A percentile compares a stretch with the other conserved stretches of the same genome.
Evolutionary conservation across 495 filamentous ascomycete species (phyloP).

Genomic region (Penicillium soppii): DNA sequence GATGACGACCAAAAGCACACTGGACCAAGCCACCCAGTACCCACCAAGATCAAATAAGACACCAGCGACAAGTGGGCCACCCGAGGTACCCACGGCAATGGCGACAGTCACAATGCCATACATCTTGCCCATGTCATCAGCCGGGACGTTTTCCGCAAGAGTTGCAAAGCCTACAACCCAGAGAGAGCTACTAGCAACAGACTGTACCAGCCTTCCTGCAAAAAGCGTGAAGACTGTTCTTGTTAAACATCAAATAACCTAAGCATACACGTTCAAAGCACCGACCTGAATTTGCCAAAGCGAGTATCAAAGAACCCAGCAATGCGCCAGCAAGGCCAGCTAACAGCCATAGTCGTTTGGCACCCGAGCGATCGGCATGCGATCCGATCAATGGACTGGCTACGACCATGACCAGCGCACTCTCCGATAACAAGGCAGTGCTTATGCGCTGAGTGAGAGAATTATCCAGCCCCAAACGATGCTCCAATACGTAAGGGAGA

Average conservation of each 20-base stretch:
- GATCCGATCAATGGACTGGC: slow-evolving; percentile 18
- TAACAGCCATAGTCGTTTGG: slow-evolving; percentile 12
- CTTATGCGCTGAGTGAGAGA: slow-evolving; percentile 23
- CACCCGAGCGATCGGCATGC: slow-evolving; percentile 17
- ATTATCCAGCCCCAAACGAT: slow-evolving; percentile 20
- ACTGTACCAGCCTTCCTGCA: background rate
- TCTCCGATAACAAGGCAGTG: slow-evolving; percentile 19
- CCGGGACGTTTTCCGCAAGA: slow-evolving; percentile 16
- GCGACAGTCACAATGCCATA: slow-evolving; percentile 16
- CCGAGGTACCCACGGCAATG: slow-evolving; percentile 21
- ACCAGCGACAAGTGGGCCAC: slow-evolving; percentile 23
- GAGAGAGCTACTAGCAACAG: background rate
- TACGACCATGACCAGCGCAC: slow-evolving; percentile 21
- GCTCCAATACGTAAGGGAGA: slow-evolving; percentile 25
- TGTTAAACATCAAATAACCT: background rate
- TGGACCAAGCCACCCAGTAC: slow-evolving; percentile 31
- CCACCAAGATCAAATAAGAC: slow-evolving; percentile 23
- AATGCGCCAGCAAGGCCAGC: slow-evolving; percentile 11
- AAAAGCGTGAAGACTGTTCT: slow-evolving; percentile 15
- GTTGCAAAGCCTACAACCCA: slow-evolving; percentile 27
- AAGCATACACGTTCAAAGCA: no score
- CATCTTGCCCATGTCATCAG: slow-evolving; percentile 21
- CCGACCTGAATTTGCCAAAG: background rate
- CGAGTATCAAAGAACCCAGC: background rate
- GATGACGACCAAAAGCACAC: slow-evolving; percentile 15